Evolutionary conservation across 257 asterid species (phyloP).

Genomic region (Nicotiana benthamiana): DNA sequence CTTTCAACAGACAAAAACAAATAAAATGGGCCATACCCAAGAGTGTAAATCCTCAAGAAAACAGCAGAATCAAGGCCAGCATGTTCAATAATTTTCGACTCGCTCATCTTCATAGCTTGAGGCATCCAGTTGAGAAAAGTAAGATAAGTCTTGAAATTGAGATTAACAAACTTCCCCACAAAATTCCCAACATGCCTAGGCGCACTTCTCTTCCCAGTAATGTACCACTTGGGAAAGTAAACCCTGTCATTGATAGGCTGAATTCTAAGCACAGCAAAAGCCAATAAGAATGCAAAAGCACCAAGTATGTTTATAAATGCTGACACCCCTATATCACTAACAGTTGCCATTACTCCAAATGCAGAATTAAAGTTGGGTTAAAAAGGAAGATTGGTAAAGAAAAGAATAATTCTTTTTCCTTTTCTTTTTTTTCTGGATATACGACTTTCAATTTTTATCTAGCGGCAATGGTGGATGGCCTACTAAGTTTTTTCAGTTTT

Average conservation of each 20-base stretch:
- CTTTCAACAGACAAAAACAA: background rate
- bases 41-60: conserved; percentile 84
- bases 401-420: conserved; percentile 21
- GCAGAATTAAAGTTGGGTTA: conserved; percentile 18
- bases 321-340: conserved; percentile 86
- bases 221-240: conserved; percentile 96
- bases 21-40: conserved; percentile 49
- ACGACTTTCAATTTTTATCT: conserved; percentile 6
- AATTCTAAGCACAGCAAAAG: conserved; percentile 83
- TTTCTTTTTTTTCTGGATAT: background rate
- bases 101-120: conserved; percentile 86
- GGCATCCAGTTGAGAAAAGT: conserved; percentile 99
- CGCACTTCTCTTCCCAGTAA: conserved; percentile 60
- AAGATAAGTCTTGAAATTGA: conserved; percentile 64
- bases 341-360: conserved; percentile 42
- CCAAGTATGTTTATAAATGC: conserved; percentile 66
- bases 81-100: conserved; percentile 65
- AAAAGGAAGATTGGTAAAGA: conserved; percentile 14
- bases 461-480: conserved; percentile 11
- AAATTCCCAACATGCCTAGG: conserved; percentile 61
- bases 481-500: background rate
- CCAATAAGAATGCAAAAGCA: conserved; percentile 75
- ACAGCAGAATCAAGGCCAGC: conserved; percentile 98
- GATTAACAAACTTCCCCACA: conserved; percentile 72
- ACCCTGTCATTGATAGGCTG: conserved; percentile 95